Percentiles rank a stretch among this genome's conserved stretches.
Evolutionary conservation across 495 filamentous ascomycete species (phyloP).

Genomic region (Penicillium alfredii): DNA sequence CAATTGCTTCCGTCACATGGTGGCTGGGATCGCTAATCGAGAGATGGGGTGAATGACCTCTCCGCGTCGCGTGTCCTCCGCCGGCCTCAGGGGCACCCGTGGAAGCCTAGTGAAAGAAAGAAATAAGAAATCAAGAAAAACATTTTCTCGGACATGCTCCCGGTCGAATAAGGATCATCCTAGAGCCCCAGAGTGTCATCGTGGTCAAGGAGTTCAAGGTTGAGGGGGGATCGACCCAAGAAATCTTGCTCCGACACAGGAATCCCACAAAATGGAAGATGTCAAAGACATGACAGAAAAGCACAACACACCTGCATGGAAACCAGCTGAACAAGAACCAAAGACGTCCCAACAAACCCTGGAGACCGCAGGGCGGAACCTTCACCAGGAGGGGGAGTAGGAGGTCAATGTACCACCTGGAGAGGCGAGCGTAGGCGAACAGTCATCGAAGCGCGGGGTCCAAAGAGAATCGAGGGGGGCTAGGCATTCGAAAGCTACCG

Average conservation of each 20-base stretch:
- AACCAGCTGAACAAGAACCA: conserved; percentile 30
- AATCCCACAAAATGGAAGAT: neutral
- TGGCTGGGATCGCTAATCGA: conserved; percentile 79
- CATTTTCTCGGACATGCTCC: no score
- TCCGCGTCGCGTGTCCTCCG: conserved; percentile 47
- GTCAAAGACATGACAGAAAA: conserved; percentile 1
- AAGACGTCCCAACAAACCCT: conserved; percentile 23
- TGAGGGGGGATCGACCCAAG: neutral
- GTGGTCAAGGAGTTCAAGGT: conserved; percentile 2
- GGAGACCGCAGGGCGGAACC: conserved; percentile 22
- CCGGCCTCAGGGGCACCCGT: conserved; percentile 48
- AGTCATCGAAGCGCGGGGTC: conserved; percentile 42
- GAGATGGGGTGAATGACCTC: conserved; percentile 60
- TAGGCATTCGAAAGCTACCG: conserved; percentile 14
- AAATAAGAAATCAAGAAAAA: no score
- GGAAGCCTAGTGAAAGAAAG: conserved; percentile 40
- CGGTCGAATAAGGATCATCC: no score
- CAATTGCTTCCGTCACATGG: conserved; percentile 97
- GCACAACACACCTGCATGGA: conserved; percentile 41
- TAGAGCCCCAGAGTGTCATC: no score
- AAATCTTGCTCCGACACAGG: neutral
- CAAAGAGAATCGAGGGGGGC: conserved; percentile 9
- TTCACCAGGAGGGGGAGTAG: conserved; percentile 17
- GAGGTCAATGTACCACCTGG: conserved; percentile 39
- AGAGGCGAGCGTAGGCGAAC: conserved; percentile 21